Conservation (phyloP, 805 yeast genomes). For the Lipomyces yamanashiensis region DNA sequence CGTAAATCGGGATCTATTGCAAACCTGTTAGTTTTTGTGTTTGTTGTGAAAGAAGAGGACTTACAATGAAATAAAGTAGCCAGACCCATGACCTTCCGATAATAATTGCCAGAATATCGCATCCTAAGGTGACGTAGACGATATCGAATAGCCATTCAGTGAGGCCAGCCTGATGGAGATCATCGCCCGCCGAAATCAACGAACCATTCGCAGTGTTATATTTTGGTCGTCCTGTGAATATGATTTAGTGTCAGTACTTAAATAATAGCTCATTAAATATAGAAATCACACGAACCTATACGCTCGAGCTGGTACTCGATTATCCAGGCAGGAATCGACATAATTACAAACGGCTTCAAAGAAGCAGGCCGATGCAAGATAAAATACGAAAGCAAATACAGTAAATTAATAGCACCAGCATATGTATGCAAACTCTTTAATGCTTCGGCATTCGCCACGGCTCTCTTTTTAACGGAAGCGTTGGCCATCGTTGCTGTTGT, state of each 20-base stretch:
- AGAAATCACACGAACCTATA: conserved; percentile 44
- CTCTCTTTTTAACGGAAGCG: conserved; percentile 51
- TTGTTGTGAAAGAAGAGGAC: conserved; percentile 21
- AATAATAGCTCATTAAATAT: no score
- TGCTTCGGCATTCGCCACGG: conserved; percentile 44
- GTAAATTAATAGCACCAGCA: conserved; percentile 49
- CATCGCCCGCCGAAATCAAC: conserved; percentile 61
- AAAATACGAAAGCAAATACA: conserved; percentile 49
- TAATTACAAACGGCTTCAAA: conserved; percentile 51
- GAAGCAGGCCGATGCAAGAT: conserved; percentile 54
- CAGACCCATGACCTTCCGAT: conserved; percentile 65
- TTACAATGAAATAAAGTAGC: conserved; percentile 53
- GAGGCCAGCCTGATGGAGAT: conserved; percentile 64
- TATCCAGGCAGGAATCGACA: conserved; percentile 51
- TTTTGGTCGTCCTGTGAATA: conserved; percentile 54
- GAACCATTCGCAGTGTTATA: conserved; percentile 52
- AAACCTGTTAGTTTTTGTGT: neutral
- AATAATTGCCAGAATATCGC: conserved; percentile 58
- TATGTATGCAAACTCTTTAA: conserved; percentile 45
- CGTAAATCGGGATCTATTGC: conserved; percentile 29
- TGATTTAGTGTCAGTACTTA: no score
- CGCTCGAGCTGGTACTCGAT: conserved; percentile 60
- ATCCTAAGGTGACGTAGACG: conserved; percentile 65
- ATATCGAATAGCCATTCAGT: conserved; percentile 76
- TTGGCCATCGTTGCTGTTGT: conserved; percentile 47